Conservation (phyloP, 1,139 yeast species). For the Pichia sp. region DNA sequence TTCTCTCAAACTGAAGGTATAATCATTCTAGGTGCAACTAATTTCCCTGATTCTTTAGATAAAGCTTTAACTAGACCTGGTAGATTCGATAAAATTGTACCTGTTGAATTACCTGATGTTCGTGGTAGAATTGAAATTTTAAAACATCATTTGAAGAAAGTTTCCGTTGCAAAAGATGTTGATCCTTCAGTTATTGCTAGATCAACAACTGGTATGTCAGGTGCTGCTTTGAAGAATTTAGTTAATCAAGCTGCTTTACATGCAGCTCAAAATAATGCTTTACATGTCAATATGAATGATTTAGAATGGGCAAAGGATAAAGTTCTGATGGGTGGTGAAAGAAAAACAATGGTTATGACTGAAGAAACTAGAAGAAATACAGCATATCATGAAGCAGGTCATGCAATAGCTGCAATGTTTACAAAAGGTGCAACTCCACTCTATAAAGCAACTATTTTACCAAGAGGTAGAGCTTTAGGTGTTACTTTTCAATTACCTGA, state of each 20-base stretch:
- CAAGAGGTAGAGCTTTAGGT: conserved; percentile 95
- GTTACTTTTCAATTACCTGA: conserved; percentile 96
- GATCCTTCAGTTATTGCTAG: conserved; percentile 87
- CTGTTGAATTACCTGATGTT: conserved; percentile 95
- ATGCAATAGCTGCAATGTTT: conserved; percentile 94
- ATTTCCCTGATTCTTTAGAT: conserved; percentile 94
- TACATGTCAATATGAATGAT: conserved; percentile 83
- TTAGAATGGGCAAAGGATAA: conserved; percentile 99
- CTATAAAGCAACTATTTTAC: conserved; percentile 93
- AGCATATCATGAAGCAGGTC: conserved; percentile 99
- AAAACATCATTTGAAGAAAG: conserved; percentile 86
- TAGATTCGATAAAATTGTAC: conserved; percentile 91
- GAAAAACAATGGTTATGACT: conserved; percentile 94
- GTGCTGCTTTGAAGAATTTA: conserved; percentile 92
- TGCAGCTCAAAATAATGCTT: conserved; percentile 89
- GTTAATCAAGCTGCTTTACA: conserved; percentile 97
- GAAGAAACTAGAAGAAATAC: conserved; percentile 91
- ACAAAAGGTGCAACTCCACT: conserved; percentile 94
- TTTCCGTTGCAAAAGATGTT: conserved; percentile 76
- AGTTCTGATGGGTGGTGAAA: conserved; percentile 95
- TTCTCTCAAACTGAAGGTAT: conserved; percentile 90
- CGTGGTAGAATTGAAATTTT: conserved; percentile 93
- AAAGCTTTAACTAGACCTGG: conserved; percentile 98
- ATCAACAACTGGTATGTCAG: conserved; percentile 95
- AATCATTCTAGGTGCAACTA: conserved; percentile 95